Base-by-base conservation (phyloP, 2,329 filamentous ascomycete species). In the Cylindrodendrum hubeiense region DNA sequence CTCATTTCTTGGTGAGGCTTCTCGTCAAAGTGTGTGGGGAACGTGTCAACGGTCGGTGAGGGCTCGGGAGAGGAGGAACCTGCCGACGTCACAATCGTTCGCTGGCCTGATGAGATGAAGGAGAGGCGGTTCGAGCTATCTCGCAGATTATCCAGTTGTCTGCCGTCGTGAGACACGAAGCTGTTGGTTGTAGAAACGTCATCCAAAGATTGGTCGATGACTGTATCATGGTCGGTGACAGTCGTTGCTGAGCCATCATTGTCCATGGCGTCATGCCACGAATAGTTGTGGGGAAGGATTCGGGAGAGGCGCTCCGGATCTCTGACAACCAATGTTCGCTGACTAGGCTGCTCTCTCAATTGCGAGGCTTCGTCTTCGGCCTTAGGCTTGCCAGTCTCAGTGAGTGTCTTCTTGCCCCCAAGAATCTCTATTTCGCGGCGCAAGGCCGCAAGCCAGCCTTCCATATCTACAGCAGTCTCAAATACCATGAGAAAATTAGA, bases 401-500 rank as follows among this genome's bases (percentile, higher is more conserved):
- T 87, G 24, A 87, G 76, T 60, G 84, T 83, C 76, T 87, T 90
- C 80, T 87, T 91, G 19, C 92, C 92, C 28, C 91, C 91, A 8
- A 93, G 79, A 6, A 83, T 82, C 71, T 93, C 90, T 55, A 95
- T 94, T 73, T 93, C 90, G 59, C 85, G 85, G 41, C 93, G 87
- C 30, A 95, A 81, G 0, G 86, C 83, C 1, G 85, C 84, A 76
- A 95, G 88, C 93, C 93, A 96, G 46, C 83, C 81, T 65, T 94
- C 90, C 91, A 95, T 93, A 47, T 93, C 90, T 67, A 91, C 88
- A 2, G 91, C 89, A 65, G 82, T 89, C 56, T 93, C 89, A 67
- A 95, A 90, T 0, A 95, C 88, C 76, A 96, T 84, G 24, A 96
- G 80, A 60, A 94, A 86, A 67, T 89, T 92, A 1, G 87, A 85